Evolutionary conservation across 129 eudicot genomes (phyloP), one percentile per base, ranked within the genome.

Genomic region (Flaveria linearis): DNA sequence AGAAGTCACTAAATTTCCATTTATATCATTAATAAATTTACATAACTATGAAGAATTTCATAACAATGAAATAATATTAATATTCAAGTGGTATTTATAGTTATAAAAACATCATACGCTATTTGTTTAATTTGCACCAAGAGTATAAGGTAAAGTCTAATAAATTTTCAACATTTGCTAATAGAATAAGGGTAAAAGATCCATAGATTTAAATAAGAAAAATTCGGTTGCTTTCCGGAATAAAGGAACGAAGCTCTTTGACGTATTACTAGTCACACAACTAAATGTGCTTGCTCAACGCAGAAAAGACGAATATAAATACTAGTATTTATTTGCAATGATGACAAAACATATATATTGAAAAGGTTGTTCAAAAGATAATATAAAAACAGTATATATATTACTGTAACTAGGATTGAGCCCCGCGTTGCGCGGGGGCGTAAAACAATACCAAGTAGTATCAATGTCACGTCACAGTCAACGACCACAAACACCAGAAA

Each of bases 301-400:
- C 8, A 55, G 62, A 55, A 55, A 55, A 55, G 11, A 55, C 7
- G 62, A 55, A 55, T 17, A 18, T 18, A 18, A 17, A 55, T 55
- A 55, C 26, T 18, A 55, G 4, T 8, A 55, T 55, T 55, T 55
- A 55, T 6, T 50, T 55, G 62, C 26, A 55, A 55, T 55, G 62
- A 55, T 55, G 62, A 55, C 28, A 55, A 55, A 55, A 55, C 22
- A 55, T 9, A 8, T 55, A 55, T 55, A 8, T 18, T 7, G 25
- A 55, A 55, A 55, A 55, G 28, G 13, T 55, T 55, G 62, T 55
- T 55, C 62, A 55, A 55, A 55, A 17, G 61, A 55, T 55, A 45
- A 45, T 9, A 45, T 45, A 45, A 45, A 45, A 45, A 45, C 11
- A 43, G 12, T 43, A 45, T 45, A 45, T 43, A 45, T 45, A 45